Percentiles rank a stretch among this genome's conserved stretches.
Evolutionary conservation across 352 stramenopile species (phyloP).

Genomic region (Pythium monospermum): DNA sequence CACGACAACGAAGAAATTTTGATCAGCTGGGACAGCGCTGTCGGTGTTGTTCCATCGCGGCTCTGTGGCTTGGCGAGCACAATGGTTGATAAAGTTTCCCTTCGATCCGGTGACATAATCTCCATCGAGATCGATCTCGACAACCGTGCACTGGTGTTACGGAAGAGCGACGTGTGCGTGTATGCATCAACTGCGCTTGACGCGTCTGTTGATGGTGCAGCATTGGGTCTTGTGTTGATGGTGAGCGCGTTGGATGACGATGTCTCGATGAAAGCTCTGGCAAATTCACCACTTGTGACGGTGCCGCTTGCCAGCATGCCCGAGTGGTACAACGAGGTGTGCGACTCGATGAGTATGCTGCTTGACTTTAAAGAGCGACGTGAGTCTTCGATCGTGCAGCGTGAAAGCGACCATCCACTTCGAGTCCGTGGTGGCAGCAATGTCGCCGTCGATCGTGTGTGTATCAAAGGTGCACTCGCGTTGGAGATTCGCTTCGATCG

Average conservation of each 20-base stretch:
- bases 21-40: not conserved
- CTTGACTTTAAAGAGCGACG: constrained; percentile 48
- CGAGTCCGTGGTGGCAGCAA: too few relatives aligned
- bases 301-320: constrained; percentile 30
- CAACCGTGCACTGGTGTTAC: constrained; percentile 23
- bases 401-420: constrained; percentile 53
- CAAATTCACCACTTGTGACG: too few relatives aligned
- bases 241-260: too few relatives aligned
- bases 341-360: constrained; percentile 50
- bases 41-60: not conserved
- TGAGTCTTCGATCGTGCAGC: constrained; percentile 26
- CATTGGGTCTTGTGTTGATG: too few relatives aligned
- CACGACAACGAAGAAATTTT: too few relatives aligned
- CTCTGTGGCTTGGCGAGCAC: not conserved
- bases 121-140: constrained; percentile 38
- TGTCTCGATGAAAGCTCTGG: too few relatives aligned
- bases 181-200: too few relatives aligned
- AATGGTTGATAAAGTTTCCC: not conserved
- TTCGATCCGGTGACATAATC: constrained; percentile 37
- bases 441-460: constrained; percentile 20
- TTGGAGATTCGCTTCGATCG: constrained; percentile 71
- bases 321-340: constrained; percentile 57
- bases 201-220: too few relatives aligned
- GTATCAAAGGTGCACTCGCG: constrained; percentile 43
- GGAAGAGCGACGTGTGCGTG: constrained; percentile 33